A percentile compares a stretch with the other conserved stretches of the same genome.
Evolutionary conservation across 805 yeast species (phyloP).

Genomic region (Metschnikowia kofuensis): DNA sequence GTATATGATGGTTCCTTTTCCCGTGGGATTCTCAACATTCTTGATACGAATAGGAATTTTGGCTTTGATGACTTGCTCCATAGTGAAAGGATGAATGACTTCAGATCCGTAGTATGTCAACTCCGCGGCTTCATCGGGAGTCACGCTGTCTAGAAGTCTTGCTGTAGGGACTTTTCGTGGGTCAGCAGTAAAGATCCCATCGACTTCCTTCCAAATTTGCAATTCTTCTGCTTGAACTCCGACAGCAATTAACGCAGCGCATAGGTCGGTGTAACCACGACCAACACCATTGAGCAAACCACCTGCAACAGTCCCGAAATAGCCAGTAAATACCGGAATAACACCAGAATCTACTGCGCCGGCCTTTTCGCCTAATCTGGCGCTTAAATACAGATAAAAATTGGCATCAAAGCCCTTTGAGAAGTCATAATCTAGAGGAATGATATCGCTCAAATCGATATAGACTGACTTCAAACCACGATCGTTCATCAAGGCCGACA

Average conservation of each 20-base stretch:
- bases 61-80: conserved; percentile 97
- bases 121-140: conserved; percentile 99
- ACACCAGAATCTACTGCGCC: conserved; percentile 37
- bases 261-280: conserved; percentile 94
- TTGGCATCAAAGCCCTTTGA: conserved; percentile 61
- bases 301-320: conserved; percentile 94
- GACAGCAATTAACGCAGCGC: conserved; percentile 96
- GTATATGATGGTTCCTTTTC: conserved; percentile 89
- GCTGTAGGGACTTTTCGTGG: conserved; percentile 94
- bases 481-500: conserved; percentile 82
- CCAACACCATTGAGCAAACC: conserved; percentile 92
- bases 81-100: conserved; percentile 97
- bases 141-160: conserved; percentile 76
- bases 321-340: conserved; percentile 93
- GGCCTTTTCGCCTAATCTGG: conserved; percentile 50
- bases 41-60: conserved; percentile 95
- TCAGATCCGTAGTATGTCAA: conserved; percentile 96
- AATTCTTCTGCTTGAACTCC: conserved; percentile 90
- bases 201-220: conserved; percentile 99
- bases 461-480: conserved; percentile 75
- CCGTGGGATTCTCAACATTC: conserved; percentile 91
- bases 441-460: conserved; percentile 72
- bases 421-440: conserved; percentile 59
- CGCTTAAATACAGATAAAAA: conserved; percentile 58
- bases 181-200: conserved; percentile 97